These are phyloP conservation scores for Cryptomeria japonica DNA, from an alignment of 75 land plant genomes.

Conservation along the genomic window DNA sequence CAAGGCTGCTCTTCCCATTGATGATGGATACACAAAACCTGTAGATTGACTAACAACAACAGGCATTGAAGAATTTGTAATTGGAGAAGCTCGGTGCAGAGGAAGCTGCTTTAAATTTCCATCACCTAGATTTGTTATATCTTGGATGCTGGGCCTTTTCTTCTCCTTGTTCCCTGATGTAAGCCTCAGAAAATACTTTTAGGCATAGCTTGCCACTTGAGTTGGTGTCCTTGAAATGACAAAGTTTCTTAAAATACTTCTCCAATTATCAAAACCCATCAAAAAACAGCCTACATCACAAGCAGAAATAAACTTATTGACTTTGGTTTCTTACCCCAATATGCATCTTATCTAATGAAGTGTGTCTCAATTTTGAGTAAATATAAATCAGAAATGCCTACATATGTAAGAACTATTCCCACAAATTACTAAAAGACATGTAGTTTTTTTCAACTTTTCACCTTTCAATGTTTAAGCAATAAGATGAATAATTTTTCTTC, in stretches of 20 bases:
- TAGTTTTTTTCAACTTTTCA: too few species aligned
- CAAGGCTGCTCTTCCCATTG: background rate
- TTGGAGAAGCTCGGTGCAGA: background rate
- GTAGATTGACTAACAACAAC: background rate
- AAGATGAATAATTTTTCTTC: background rate
- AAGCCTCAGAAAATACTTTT: slow-evolving; percentile 66
- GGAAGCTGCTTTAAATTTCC: slow-evolving; percentile 15
- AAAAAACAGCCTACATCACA: slow-evolving; percentile 44
- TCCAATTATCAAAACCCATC: slow-evolving; percentile 66
- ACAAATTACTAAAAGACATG: too few species aligned
- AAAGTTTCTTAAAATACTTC: slow-evolving; percentile 68
- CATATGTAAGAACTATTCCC: too few species aligned
- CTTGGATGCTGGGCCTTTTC: slow-evolving; percentile 71
- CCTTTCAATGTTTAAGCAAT: too few species aligned
- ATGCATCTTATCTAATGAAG: background rate
- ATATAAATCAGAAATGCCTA: too few species aligned
- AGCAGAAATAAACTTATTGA: background rate
- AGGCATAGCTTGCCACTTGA: slow-evolving; percentile 85
- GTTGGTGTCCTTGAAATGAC: slow-evolving; percentile 68
- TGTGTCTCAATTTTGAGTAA: too few species aligned
- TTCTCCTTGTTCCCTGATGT: slow-evolving; percentile 59
- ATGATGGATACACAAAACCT: background rate
- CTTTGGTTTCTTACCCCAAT: background rate
- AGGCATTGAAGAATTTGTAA: background rate
- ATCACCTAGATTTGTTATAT: slow-evolving; percentile 56